Conservation (phyloP, 73 alveolate genomes). For the Blepharisma stoltei region DNA sequence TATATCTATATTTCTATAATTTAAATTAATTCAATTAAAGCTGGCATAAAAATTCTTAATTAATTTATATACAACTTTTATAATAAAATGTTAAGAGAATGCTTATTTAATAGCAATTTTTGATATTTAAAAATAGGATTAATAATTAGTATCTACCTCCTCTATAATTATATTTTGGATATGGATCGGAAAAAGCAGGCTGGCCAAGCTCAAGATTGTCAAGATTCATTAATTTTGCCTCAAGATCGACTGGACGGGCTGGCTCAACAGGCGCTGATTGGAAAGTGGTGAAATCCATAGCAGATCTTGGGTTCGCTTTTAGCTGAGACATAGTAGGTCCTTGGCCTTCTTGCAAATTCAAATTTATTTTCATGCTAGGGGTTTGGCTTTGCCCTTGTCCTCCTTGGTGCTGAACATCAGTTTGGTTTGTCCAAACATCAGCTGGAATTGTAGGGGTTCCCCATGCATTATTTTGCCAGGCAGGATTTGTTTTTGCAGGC, state of each 20-base stretch:
- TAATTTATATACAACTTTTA: too few species aligned
- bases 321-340: constrained; percentile 10
- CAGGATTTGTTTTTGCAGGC: neutral
- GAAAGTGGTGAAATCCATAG: neutral
- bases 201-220: constrained; percentile 14
- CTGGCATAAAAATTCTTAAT: too few species aligned
- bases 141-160: too few species aligned
- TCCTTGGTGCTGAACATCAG: neutral
- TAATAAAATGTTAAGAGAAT: too few species aligned
- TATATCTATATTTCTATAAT: too few species aligned
- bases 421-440: neutral
- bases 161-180: too few species aligned
- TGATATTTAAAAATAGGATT: too few species aligned
- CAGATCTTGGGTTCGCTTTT: neutral
- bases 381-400: neutral
- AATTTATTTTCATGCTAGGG: neutral
- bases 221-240: neutral
- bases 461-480: neutral
- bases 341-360: neutral
- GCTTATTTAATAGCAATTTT: too few species aligned
- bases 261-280: neutral
- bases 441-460: neutral
- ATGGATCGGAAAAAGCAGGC: neutral
- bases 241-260: neutral
- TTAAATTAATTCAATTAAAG: too few species aligned